Percentiles rank a stretch among this genome's conserved stretches.
These are phyloP conservation scores for Dissophora ornata DNA, from an alignment of 192 early-diverging fungal species.

Conservation along the genomic window DNA sequence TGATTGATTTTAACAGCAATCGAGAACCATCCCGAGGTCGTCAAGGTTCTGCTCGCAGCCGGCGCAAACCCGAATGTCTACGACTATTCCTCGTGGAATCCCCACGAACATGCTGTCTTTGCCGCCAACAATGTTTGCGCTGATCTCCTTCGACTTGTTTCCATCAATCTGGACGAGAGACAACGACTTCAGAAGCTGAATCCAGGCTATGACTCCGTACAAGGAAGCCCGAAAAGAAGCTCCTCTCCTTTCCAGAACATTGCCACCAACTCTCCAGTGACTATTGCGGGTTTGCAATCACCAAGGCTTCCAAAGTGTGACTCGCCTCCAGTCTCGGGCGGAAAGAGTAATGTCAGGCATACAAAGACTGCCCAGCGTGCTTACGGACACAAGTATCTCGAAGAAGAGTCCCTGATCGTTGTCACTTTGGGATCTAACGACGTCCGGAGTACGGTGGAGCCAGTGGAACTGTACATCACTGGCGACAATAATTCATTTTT, in stretches of 20 bases:
- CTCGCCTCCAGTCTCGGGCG: slow-evolving; percentile 23
- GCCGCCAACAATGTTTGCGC: slow-evolving; percentile 65
- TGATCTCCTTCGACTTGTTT: slow-evolving; percentile 58
- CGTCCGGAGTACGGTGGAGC: slow-evolving; percentile 54
- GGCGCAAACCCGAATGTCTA: slow-evolving; percentile 60
- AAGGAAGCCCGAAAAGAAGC: slow-evolving; percentile 17
- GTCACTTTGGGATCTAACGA: slow-evolving; percentile 75
- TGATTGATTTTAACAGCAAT: slow-evolving; percentile 56
- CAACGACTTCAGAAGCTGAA: slow-evolving; percentile 10
- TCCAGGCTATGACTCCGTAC: background rate
- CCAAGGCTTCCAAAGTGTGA: slow-evolving; percentile 7
- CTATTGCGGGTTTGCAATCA: slow-evolving; percentile 11
- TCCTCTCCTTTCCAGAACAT: background rate
- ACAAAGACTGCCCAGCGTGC: slow-evolving; percentile 59
- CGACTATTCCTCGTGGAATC: slow-evolving; percentile 66
- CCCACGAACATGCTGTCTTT: slow-evolving; percentile 74
- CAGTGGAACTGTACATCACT: slow-evolving; percentile 58
- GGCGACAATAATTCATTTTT: slow-evolving; percentile 33
- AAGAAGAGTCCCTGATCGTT: slow-evolving; percentile 69
- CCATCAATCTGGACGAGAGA: slow-evolving; percentile 27
- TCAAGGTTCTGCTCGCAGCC: slow-evolving; percentile 61
- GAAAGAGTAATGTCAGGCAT: slow-evolving; percentile 24
- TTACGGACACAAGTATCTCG: slow-evolving; percentile 72
- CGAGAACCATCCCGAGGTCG: slow-evolving; percentile 67
- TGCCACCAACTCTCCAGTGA: background rate